A percentile compares a stretch with the other conserved stretches of the same genome.
These are phyloP conservation scores for Gastrolobium villosum DNA, from an alignment of 306 rosid genomes.

Conservation along the genomic window DNA sequence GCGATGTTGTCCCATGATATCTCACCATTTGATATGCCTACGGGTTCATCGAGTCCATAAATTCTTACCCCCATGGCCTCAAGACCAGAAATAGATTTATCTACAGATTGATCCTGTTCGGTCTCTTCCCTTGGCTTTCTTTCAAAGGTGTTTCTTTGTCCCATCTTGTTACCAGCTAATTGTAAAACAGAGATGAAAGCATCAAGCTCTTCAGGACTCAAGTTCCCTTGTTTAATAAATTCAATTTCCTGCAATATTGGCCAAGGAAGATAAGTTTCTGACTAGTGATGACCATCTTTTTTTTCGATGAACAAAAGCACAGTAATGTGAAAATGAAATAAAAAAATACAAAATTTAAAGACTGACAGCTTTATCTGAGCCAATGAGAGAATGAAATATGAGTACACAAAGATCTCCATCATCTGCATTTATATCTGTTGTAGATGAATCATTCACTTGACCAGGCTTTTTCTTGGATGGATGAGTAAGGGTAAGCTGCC, in stretches of 20 bases:
- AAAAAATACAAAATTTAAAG: slow-evolving; percentile 31
- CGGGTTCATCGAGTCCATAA: slow-evolving; percentile 72
- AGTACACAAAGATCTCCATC: slow-evolving; percentile 70
- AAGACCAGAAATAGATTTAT: slow-evolving; percentile 74
- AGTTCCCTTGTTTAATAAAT: slow-evolving; percentile 76
- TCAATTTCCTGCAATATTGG: slow-evolving; percentile 85
- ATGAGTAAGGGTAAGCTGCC: slow-evolving; percentile 78
- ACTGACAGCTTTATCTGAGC: slow-evolving; percentile 82
- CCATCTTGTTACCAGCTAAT: slow-evolving; percentile 73
- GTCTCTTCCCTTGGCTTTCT: slow-evolving; percentile 63
- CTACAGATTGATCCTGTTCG: slow-evolving; percentile 60
- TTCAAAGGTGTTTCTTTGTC: slow-evolving; percentile 55
- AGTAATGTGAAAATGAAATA: slow-evolving; percentile 31
- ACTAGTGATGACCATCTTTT: slow-evolving; percentile 5
- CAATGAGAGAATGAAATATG: slow-evolving; percentile 73
- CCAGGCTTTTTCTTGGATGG: slow-evolving; percentile 58
- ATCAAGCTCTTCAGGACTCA: slow-evolving; percentile 77
- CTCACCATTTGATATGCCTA: slow-evolving; percentile 53
- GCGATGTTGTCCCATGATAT: slow-evolving; percentile 92
- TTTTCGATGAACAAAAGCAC: slow-evolving; percentile 26
- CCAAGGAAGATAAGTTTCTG: slow-evolving; percentile 17
- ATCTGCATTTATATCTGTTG: slow-evolving; percentile 48
- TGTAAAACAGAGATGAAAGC: slow-evolving; percentile 81
- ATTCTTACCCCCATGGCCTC: slow-evolving; percentile 91
- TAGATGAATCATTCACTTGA: slow-evolving; percentile 51